Conservation (phyloP, 2,329 filamentous ascomycete genomes). For the Beauveria brongniartii region DNA sequence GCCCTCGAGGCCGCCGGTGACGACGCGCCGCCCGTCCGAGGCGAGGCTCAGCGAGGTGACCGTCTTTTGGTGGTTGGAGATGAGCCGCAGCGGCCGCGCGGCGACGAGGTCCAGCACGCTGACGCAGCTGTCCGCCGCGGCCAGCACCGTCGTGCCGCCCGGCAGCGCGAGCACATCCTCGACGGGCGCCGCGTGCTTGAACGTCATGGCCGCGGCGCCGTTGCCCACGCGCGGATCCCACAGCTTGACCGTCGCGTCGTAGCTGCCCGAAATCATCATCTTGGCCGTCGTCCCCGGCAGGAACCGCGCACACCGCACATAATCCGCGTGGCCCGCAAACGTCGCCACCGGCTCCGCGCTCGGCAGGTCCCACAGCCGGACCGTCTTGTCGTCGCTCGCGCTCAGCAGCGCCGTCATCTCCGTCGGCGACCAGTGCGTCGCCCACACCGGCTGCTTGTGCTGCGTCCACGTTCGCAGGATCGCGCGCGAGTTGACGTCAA, state of each 20-base stretch:
- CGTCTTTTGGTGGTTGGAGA: slow-evolving; percentile 96
- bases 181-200: slow-evolving; percentile 85
- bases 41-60: slow-evolving; percentile 81
- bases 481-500: slow-evolving; percentile 78
- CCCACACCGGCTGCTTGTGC: slow-evolving; percentile 91
- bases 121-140: slow-evolving; percentile 77
- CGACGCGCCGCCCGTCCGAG: slow-evolving; percentile 69
- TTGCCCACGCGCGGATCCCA: slow-evolving; percentile 77
- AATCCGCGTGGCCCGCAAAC: slow-evolving; percentile 84
- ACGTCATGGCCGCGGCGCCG: slow-evolving; percentile 70
- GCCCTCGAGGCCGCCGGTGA: slow-evolving; percentile 85
- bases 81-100: slow-evolving; percentile 75
- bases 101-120: slow-evolving; percentile 89
- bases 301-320: slow-evolving; percentile 81
- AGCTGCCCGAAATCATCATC: slow-evolving; percentile 81
- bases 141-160: slow-evolving; percentile 77
- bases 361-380: slow-evolving; percentile 89
- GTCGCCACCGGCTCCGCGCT: slow-evolving; percentile 66
- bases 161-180: slow-evolving; percentile 84
- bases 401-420: slow-evolving; percentile 82
- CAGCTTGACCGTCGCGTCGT: slow-evolving; percentile 85
- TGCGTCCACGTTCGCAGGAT: slow-evolving; percentile 93
- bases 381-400: slow-evolving; percentile 85
- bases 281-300: slow-evolving; percentile 67
- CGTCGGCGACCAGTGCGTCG: slow-evolving; percentile 83